Evolutionary conservation across 2,329 filamentous ascomycete genomes (phyloP), one percentile per base, ranked within the genome.

Genomic region (Colletotrichum eremochloae): DNA sequence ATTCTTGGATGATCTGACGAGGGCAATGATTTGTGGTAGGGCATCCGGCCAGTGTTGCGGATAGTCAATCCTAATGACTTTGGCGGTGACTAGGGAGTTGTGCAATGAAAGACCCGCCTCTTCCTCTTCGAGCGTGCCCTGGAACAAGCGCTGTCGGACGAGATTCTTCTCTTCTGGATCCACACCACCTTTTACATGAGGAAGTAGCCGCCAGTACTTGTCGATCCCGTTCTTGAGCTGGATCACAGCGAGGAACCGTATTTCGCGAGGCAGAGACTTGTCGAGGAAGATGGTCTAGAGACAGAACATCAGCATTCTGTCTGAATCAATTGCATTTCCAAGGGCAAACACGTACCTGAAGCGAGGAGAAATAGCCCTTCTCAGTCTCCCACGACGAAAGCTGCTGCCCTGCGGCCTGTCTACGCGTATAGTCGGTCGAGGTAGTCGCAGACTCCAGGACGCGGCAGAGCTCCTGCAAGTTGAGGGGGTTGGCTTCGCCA

Each of bases 211-310:
- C 96, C 96, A 99, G 82, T 95, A 94, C 80, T 93, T 95, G 80
- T 98, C 96, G 81, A 98, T 95, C 67, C 95, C 96, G 81, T 98
- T 98, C 81, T 98, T 98, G 66, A 99, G 87, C 80, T 97, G 94
- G 76, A 98, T 97, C 70, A 98, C 90, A 67, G 96, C 93, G 14
- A 98, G 91, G 78, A 97, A 95, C 73, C 96, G 93, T 65, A 96
- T 89, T 77, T 97, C 92, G 70, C 90, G 83, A 1, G 94, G 93
- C 1, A 97, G 85, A 2, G 90, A 90, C 73, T 90, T 91, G 83
- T 97, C 93, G 74, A 97, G 88, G 80, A 95, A 98, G 46, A 94
- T 89, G 76, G 92, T 88, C 92, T 97, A 78, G 42, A 42, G 44
- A 44, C 53, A 12, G 40, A 29, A 33, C 53, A 42, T 72, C 31